These are phyloP conservation scores for Brassica incana DNA, from an alignment of 345 rosid genomes.

Conservation along the genomic window DNA sequence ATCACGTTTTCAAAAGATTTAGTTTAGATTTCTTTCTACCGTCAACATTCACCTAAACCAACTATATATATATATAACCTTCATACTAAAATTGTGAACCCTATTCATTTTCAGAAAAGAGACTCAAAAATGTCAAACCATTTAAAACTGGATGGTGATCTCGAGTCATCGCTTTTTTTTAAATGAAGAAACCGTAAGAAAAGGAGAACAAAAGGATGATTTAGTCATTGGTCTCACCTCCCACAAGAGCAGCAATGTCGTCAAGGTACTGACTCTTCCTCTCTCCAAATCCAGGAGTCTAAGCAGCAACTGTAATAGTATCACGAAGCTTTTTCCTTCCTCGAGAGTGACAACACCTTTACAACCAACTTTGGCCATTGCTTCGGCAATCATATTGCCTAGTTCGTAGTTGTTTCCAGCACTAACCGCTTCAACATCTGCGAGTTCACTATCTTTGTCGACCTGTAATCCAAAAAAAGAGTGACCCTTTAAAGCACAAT, in stretches of 20 bases:
- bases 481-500: not conserved
- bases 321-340: constrained; percentile 95
- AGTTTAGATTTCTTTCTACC: not conserved
- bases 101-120: not conserved
- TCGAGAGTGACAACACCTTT: constrained; percentile 93
- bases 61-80: not conserved
- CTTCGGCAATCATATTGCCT: constrained; percentile 93
- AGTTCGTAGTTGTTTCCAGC: constrained; percentile 92
- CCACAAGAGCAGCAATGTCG: constrained; percentile 82
- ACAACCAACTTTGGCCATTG: constrained; percentile 83
- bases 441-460: constrained; percentile 79
- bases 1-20: not conserved
- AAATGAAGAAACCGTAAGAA: not conserved
- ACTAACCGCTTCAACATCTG: constrained; percentile 94
- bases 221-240: constrained; percentile 32
- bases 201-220: not conserved
- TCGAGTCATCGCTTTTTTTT: not conserved
- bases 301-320: constrained; percentile 52
- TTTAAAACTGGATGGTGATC: not conserved
- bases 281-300: constrained; percentile 91
- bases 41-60: no score
- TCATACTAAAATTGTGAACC: not conserved
- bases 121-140: not conserved
- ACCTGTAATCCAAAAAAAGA: constrained; percentile 44
- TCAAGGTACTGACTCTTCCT: constrained; percentile 90